Conservation (phyloP, 2,329 filamentous ascomycete genomes). For the Sarocladium strictum region DNA sequence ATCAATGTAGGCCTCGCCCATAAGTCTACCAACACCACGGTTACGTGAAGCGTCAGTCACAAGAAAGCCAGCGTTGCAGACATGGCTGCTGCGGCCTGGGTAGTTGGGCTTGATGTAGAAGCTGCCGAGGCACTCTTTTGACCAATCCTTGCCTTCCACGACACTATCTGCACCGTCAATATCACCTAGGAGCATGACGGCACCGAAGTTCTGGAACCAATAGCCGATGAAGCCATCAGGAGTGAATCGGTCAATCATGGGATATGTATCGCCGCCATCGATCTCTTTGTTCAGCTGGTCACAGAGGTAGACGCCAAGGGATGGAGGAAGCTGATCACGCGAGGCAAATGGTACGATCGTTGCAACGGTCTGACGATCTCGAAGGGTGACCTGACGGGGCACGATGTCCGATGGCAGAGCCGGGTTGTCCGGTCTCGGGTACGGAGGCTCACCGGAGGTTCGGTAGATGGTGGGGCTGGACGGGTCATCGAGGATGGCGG, state of each 20-base stretch:
- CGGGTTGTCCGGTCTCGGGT: conserved; percentile 52
- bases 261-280: conserved; percentile 86
- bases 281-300: conserved; percentile 87
- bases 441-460: conserved; percentile 60
- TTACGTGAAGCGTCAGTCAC: conserved; percentile 69
- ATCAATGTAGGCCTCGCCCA: conserved; percentile 72
- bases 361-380: conserved; percentile 77
- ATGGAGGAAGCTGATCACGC: conserved; percentile 67
- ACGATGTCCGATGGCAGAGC: conserved; percentile 62
- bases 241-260: conserved; percentile 72
- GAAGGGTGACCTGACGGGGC: conserved; percentile 72
- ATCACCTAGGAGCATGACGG: conserved; percentile 78
- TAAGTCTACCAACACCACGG: conserved; percentile 66
- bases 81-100: conserved; percentile 81
- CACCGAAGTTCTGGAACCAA: conserved; percentile 89
- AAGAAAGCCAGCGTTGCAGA: conserved; percentile 79
- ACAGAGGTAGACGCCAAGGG: conserved; percentile 69
- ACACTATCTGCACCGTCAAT: conserved; percentile 58
- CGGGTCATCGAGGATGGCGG: conserved; percentile 74
- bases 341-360: conserved; percentile 79
- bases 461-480: conserved; percentile 64
- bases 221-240: conserved; percentile 72
- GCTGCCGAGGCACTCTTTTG: conserved; percentile 74
- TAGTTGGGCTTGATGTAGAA: conserved; percentile 96
- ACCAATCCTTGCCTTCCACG: conserved; percentile 64